Evolutionary conservation across 1,284 basidiomycete species (phyloP).

Genomic region (Pterulicium gracile): DNA sequence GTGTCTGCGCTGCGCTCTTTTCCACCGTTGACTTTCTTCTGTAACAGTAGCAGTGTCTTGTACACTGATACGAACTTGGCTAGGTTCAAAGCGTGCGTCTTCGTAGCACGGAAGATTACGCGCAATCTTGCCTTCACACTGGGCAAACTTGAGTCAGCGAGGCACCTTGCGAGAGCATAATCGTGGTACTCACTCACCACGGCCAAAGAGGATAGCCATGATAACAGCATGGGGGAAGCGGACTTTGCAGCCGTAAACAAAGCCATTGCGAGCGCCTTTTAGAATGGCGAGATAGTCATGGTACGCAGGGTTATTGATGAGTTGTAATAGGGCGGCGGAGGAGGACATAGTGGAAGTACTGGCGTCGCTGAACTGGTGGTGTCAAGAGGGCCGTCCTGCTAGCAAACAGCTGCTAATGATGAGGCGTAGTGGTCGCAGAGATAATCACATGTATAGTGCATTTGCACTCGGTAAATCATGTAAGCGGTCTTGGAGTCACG

Average conservation of each 20-base stretch:
- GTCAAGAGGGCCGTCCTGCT: too few species aligned
- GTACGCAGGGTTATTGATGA: conserved; percentile 60
- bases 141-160: conserved; percentile 7
- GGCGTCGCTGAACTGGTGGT: too few species aligned
- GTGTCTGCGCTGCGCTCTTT: conserved; percentile 77
- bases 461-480: too few species aligned
- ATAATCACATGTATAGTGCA: too few species aligned
- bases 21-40: conserved; percentile 72
- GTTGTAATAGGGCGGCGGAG: conserved; percentile 27
- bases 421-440: too few species aligned
- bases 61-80: conserved; percentile 92
- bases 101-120: conserved; percentile 81
- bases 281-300: conserved; percentile 88
- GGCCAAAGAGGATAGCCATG: conserved; percentile 94
- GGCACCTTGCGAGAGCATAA: conserved; percentile 7
- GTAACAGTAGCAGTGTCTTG: conserved; percentile 78
- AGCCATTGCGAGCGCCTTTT: conserved; percentile 92
- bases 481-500: too few species aligned
- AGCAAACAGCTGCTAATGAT: too few species aligned
- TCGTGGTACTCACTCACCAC: conserved; percentile 60
- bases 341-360: too few species aligned
- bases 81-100: conserved; percentile 80
- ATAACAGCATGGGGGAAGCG: conserved; percentile 97
- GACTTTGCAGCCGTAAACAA: conserved; percentile 90
- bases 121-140: conserved; percentile 62